These are phyloP conservation scores for Tetrapisispora arboricola DNA, from an alignment of 805 yeast genomes.

Conservation along the genomic window DNA sequence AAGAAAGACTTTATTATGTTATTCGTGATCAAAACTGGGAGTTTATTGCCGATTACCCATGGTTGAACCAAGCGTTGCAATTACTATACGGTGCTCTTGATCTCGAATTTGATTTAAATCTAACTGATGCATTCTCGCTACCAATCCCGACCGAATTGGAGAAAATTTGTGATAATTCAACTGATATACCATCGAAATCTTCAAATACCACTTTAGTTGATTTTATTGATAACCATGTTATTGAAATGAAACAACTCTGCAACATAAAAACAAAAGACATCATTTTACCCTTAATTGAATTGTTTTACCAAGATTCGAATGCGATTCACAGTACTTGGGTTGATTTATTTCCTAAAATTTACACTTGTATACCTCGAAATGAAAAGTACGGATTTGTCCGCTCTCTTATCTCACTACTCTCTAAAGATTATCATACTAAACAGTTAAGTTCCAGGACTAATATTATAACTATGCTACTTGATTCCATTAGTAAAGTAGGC, in stretches of 20 bases:
- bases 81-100: conserved; percentile 72
- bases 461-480: conserved; percentile 73
- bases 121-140: conserved; percentile 43
- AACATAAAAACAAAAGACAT: conserved; percentile 48
- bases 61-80: conserved; percentile 92
- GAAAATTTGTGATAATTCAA: conserved; percentile 11
- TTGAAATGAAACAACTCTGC: conserved; percentile 20
- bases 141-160: conserved; percentile 30
- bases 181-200: conserved; percentile 7
- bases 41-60: conserved; percentile 78
- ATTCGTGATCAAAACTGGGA: conserved; percentile 98
- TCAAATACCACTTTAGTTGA: conserved; percentile 14
- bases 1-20: conserved; percentile 73
- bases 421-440: conserved; percentile 87
- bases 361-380: conserved; percentile 60
- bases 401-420: conserved; percentile 62
- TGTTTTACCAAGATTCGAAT: conserved; percentile 72
- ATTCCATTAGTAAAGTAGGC: conserved; percentile 68
- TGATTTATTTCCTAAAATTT: conserved; percentile 71
- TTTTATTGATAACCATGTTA: conserved; percentile 29
- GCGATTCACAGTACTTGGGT: conserved; percentile 81
- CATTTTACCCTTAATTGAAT: conserved; percentile 60
- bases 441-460: conserved; percentile 82
- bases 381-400: conserved; percentile 81
- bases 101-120: conserved; percentile 34